Percentiles rank a stretch among this genome's conserved stretches.
Evolutionary conservation across 768 basidiomycete species (phyloP).

Genomic region (Phlegmacium glaucopus): DNA sequence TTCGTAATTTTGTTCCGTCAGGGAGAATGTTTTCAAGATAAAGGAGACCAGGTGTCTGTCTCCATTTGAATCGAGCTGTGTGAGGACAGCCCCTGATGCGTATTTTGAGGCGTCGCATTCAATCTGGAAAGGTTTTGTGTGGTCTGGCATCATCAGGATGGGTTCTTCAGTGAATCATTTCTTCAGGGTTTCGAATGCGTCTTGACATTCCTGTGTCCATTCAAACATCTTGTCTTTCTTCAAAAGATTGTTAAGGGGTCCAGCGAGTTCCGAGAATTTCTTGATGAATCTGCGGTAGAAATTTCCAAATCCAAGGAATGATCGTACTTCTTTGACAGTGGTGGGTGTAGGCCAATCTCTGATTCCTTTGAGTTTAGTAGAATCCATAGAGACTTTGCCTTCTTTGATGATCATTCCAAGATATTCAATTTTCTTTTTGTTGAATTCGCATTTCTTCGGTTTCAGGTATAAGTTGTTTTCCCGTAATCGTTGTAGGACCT

Average conservation of each 20-base stretch:
- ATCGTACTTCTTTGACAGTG: constrained; percentile 27
- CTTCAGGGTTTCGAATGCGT: constrained; percentile 28
- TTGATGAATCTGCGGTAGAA: constrained; percentile 33
- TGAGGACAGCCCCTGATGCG: constrained; percentile 37
- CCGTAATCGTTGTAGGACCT: constrained; percentile 20
- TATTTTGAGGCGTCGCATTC: constrained; percentile 37
- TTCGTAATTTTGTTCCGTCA: constrained; percentile 40
- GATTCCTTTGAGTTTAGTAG: constrained; percentile 27
- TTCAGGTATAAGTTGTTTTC: constrained; percentile 32
- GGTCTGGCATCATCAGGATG: constrained; percentile 10
- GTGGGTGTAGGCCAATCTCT: constrained; percentile 27
- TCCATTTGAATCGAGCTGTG: constrained; percentile 17
- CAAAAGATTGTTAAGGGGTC: constrained; percentile 15
- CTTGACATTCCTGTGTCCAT: constrained; percentile 16
- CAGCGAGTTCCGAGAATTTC: constrained; percentile 24
- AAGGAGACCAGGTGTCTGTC: constrained; percentile 36
- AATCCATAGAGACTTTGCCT: constrained; percentile 26
- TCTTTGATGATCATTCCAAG: constrained; percentile 26
- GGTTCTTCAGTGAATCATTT: constrained; percentile 19
- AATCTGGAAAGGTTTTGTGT: constrained; percentile 4
- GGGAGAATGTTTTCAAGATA: constrained; percentile 24
- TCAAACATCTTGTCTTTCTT: constrained; percentile 15
- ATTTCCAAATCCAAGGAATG: constrained; percentile 38
- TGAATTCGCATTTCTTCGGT: constrained; percentile 37
- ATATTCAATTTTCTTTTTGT: constrained; percentile 26